Evolutionary conservation across 2,329 filamentous ascomycete genomes (phyloP), one percentile per base, ranked within the genome.

Genomic region (Pyrenochaeta sp.): DNA sequence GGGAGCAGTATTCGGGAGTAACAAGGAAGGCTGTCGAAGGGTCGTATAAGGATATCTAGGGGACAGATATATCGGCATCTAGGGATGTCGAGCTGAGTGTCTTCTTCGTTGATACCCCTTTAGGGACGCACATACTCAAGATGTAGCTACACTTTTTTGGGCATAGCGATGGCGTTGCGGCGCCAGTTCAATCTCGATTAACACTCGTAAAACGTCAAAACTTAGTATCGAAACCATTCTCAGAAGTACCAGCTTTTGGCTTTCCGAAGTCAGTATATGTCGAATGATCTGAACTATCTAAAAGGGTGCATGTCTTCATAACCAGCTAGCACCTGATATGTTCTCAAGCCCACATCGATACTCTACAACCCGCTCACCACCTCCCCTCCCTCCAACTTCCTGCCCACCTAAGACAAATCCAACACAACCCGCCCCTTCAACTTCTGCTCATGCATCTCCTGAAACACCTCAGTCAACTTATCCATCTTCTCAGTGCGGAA

Each of bases 391-490:
- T 15, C 3, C 3, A 12, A 36, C 7, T 36, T 36, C 32, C 2
- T 9, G 3, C 32, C 25, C 3, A 25, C 25, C 24, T 44, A 44
- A 5, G 42, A 44, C 24, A 83, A 60, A 64, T 83, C 81, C 36
- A 84, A 63, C 42, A 84, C 82, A 4, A 84, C 81, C 45, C 82
- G 72, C 1, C 82, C 82, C 65, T 79, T 72, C 56, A 84, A 54
- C 72, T 78, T 77, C 19, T 77, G 77, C 51, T 68, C 68, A 42
- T 81, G 60, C 82, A 84, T 83, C 64, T 83, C 73, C 63, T 81
- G 65, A 62, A 84, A 84, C 1, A 79, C 64, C 2, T 72, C 65
- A 8, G 80, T 81, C 66, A 84, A 65, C 61, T 79, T 78, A 1
- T 82, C 80, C 80, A 83, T 79, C 75, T 80, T 81, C 65, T 79